Percentiles rank a stretch among this genome's conserved stretches.
phyloP scores from a whole-genome alignment of 163 green algal species.

The Smithsoniella earleae region DNA sequence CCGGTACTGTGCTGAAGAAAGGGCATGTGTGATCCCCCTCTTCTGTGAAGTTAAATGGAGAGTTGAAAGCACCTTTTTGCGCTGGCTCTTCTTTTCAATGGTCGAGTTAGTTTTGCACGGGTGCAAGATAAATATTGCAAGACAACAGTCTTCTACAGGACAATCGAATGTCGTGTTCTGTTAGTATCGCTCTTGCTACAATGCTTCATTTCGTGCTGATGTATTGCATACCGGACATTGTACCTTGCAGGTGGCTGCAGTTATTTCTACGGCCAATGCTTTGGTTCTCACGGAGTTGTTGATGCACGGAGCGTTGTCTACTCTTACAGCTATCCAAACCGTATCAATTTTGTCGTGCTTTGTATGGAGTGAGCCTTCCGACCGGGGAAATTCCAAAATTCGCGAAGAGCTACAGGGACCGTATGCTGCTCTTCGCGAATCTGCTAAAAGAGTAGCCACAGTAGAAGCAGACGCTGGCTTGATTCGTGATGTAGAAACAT shows the following conservation, averaged over 20 bases:
- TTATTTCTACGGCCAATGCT: constrained; percentile 78
- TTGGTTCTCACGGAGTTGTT: constrained; percentile 88
- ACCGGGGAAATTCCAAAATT: constrained; percentile 42
- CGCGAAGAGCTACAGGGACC: constrained; percentile 46
- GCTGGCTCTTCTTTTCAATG: background rate
- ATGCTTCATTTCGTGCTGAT: too few species aligned
- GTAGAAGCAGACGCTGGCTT: constrained; percentile 34
- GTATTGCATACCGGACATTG: too few species aligned
- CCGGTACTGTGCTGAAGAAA: constrained; percentile 1
- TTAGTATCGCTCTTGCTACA: too few species aligned
- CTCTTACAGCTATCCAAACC: constrained; percentile 57
- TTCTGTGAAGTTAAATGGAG: too few species aligned
- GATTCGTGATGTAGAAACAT: constrained; percentile 47
- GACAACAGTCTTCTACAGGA: background rate
- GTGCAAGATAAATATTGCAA: constrained; percentile 1
- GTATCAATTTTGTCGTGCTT: constrained; percentile 76
- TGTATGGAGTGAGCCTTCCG: constrained; percentile 70
- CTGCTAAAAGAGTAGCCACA: constrained; percentile 39
- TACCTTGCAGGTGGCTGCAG: constrained; percentile 50
- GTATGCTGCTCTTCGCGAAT: constrained; percentile 43
- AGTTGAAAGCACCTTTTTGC: constrained; percentile 28
- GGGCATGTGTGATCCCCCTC: background rate
- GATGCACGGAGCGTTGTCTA: constrained; percentile 72
- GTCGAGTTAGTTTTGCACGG: constrained; percentile 27
- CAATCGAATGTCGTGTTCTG: too few species aligned